Evolutionary conservation across 1,139 yeast genomes (phyloP).

Genomic region (Nakaseomyces nivariensis): DNA sequence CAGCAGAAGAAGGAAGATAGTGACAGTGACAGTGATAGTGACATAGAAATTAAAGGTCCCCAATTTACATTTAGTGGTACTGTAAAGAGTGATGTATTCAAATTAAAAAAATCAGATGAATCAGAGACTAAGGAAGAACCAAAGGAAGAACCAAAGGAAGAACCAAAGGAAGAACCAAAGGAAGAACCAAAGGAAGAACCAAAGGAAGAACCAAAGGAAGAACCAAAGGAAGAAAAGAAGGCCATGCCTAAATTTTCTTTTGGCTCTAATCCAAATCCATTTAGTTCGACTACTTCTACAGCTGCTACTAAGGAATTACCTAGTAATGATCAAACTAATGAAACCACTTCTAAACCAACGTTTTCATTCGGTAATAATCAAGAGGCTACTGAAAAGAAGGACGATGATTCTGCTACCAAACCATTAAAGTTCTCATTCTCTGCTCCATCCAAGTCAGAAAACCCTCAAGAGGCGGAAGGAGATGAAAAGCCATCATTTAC

Average conservation of each 20-base stretch:
- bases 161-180: constrained; percentile 7
- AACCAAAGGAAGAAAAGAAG: constrained; percentile 6
- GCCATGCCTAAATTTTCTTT: constrained; percentile 16
- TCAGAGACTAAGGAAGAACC: constrained; percentile 7
- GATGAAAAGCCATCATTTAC: constrained; percentile 22
- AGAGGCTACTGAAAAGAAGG: not conserved
- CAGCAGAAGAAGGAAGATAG: constrained; percentile 35
- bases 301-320: constrained; percentile 4
- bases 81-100: constrained; percentile 42
- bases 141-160: constrained; percentile 4
- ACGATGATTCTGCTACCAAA: constrained; percentile 3
- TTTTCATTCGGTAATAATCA: constrained; percentile 21
- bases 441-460: not conserved
- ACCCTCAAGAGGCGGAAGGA: not conserved
- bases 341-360: constrained; percentile 17
- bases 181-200: constrained; percentile 9
- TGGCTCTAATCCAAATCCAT: constrained; percentile 6
- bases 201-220: constrained; percentile 4
- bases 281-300: not conserved
- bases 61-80: constrained; percentile 44
- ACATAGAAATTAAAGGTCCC: constrained; percentile 53
- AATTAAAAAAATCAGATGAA: constrained; percentile 24
- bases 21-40: constrained; percentile 47
- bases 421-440: constrained; percentile 9
- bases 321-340: constrained; percentile 10